Conservation (phyloP, 2,329 filamentous ascomycete genomes). For the Penicillium capsulatum region DNA sequence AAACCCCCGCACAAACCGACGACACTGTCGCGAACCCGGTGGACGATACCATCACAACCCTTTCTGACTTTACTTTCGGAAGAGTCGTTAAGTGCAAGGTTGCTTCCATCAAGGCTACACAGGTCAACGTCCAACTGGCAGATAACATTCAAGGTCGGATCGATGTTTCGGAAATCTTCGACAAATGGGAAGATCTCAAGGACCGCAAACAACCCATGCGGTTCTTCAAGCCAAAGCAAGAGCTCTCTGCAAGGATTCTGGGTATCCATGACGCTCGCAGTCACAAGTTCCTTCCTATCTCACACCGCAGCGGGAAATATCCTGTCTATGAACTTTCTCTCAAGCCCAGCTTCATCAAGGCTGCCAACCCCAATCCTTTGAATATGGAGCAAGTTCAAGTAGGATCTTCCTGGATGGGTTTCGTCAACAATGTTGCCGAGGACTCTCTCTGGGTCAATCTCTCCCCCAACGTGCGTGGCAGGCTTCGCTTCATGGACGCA, state of each 20-base stretch:
- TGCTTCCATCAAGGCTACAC: slow-evolving; percentile 80
- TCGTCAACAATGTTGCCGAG: slow-evolving; percentile 82
- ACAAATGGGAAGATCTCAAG: slow-evolving; percentile 79
- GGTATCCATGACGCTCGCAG: slow-evolving; percentile 87
- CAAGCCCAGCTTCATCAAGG: slow-evolving; percentile 59
- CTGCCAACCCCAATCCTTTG: slow-evolving; percentile 59
- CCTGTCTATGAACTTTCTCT: slow-evolving; percentile 80
- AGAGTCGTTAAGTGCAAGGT: slow-evolving; percentile 71
- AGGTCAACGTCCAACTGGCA: slow-evolving; percentile 83
- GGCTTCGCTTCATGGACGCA: slow-evolving; percentile 75
- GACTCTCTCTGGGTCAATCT: slow-evolving; percentile 87
- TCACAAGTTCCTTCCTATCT: slow-evolving; percentile 86
- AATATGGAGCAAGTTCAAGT: slow-evolving; percentile 68
- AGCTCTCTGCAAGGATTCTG: slow-evolving; percentile 70
- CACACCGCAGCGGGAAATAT: slow-evolving; percentile 74
- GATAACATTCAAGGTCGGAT: slow-evolving; percentile 90
- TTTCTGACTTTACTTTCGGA: slow-evolving; percentile 72
- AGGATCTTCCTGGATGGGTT: slow-evolving; percentile 71
- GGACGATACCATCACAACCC: slow-evolving; percentile 59
- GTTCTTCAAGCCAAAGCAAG: slow-evolving; percentile 66
- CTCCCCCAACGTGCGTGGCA: slow-evolving; percentile 79
- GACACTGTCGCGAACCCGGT: slow-evolving; percentile 53
- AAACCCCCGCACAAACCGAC: slow-evolving; percentile 38
- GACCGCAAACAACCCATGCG: slow-evolving; percentile 77
- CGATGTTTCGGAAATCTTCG: slow-evolving; percentile 85